Evolutionary conservation across 2,329 filamentous ascomycete species (phyloP).

Genomic region (Alternaria conjuncta): DNA sequence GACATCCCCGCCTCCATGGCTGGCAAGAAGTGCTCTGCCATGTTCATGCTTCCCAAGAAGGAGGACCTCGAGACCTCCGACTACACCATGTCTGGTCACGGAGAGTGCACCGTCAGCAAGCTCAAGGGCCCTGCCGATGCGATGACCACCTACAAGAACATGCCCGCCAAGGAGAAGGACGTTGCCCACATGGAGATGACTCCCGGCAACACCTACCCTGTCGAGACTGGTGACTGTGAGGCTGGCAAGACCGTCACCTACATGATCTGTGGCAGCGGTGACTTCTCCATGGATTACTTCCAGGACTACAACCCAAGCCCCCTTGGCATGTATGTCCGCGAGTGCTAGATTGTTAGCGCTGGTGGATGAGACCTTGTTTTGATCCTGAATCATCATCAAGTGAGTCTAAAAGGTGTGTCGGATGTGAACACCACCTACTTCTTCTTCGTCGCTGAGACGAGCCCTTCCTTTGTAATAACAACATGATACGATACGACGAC

Average conservation of each 20-base stretch:
- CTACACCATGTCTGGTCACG: slow-evolving; percentile 62
- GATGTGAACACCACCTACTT: neutral
- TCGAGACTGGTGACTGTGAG: slow-evolving; percentile 62
- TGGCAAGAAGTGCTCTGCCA: slow-evolving; percentile 66
- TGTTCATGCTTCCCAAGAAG: slow-evolving; percentile 69
- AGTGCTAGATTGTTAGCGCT: slow-evolving; percentile 20
- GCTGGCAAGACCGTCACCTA: slow-evolving; percentile 60
- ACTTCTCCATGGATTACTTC: slow-evolving; percentile 65
- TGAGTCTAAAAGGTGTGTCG: neutral
- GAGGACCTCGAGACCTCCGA: slow-evolving; percentile 65
- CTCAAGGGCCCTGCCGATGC: slow-evolving; percentile 56
- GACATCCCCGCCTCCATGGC: slow-evolving; percentile 63
- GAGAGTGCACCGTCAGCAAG: slow-evolving; percentile 60
- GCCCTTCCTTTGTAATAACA: neutral
- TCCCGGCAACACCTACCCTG: slow-evolving; percentile 61
- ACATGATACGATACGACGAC: neutral
- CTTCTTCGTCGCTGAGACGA: neutral
- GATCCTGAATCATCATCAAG: neutral
- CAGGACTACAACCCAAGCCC: slow-evolving; percentile 66
- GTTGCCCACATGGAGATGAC: slow-evolving; percentile 51
- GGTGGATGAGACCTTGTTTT: neutral
- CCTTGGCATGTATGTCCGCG: slow-evolving; percentile 43
- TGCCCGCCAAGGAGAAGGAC: slow-evolving; percentile 54
- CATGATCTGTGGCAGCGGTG: slow-evolving; percentile 58
- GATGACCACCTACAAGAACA: slow-evolving; percentile 62